A percentile compares a stretch with the other conserved stretches of the same genome.
Conservation (phyloP, 1,284 basidiomycete genomes). For the Schizophyllum commune region DNA sequence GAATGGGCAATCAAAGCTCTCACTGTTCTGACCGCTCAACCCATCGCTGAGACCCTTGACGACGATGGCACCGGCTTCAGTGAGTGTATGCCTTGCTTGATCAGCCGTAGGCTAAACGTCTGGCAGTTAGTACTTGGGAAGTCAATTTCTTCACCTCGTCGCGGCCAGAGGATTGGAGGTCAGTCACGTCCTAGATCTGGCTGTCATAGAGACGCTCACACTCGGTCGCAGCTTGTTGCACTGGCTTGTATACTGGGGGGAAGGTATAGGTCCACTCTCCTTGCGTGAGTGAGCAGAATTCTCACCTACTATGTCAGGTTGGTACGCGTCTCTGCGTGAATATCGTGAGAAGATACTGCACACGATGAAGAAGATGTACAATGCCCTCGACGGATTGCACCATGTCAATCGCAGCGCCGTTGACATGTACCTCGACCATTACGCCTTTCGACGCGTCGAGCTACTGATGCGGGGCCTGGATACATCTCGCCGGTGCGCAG, state of each 20-base stretch:
- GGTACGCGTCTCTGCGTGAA: constrained; percentile 16
- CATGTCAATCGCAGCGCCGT: constrained; percentile 23
- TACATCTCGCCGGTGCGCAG: constrained; percentile 20
- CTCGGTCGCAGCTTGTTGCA: constrained; percentile 21
- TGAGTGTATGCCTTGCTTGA: neutral
- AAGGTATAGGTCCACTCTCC: neutral
- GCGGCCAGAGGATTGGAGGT: constrained; percentile 23
- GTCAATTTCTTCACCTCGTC: constrained; percentile 28
- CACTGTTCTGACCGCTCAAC: constrained; percentile 26
- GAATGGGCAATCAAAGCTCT: constrained; percentile 31
- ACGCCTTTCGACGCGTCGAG: constrained; percentile 27
- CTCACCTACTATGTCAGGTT: constrained; percentile 22
- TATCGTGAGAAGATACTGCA: constrained; percentile 13
- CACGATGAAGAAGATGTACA: constrained; percentile 10
- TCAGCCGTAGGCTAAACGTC: too few relatives aligned
- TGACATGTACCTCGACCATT: constrained; percentile 27
- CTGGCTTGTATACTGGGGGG: constrained; percentile 36
- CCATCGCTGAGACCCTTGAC: constrained; percentile 35
- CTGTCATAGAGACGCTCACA: too few relatives aligned
- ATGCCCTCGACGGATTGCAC: constrained; percentile 17
- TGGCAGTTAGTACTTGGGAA: constrained; percentile 26
- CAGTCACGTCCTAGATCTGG: neutral
- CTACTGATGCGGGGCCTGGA: constrained; percentile 25
- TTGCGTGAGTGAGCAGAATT: too few relatives aligned
- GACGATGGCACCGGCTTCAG: constrained; percentile 32